Evolutionary conservation across 2,329 filamentous ascomycete genomes (phyloP), one percentile per base, ranked within the genome.

Genomic region (Microthyrium microscopicum): DNA sequence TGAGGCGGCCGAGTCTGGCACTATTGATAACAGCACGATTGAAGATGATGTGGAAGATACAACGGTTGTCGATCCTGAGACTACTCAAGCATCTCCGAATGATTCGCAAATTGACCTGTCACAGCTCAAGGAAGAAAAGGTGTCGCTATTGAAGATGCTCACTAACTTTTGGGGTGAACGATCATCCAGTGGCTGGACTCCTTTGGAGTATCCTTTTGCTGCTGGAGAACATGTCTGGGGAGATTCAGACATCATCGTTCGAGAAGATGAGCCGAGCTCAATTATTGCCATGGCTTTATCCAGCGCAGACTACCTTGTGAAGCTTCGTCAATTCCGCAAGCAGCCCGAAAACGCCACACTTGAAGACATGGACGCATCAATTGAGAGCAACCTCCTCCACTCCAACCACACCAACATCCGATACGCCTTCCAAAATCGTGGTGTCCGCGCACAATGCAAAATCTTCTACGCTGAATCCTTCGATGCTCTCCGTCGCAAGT

Each of bases 401-500:
- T 70, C 77, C 20, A 91, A 82, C 1, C 85, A 87, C 24, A 93
- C 83, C 1, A 89, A 98, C 53, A 73, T 94, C 43, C 91, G 91
- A 50, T 98, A 94, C 51, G 83, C 92, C 39, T 98, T 95, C 56
- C 77, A 77, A 19, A 85, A 94, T 51, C 84, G 87, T 0, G 75
- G 80, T n/a, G 87, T 91, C 3, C 82, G 79, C 46, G 92, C 94
- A 70, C 77, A 87, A 31, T 95, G 91, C 62, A 98, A 98, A 56
- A 89, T 98, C 29, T 95, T 98, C 55, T 98, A 91, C 47, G 89
- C 89, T 0, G 89, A 95, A 53, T 89, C 94, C 41, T 98, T 98
- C 45, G 89, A 98, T 55, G 89, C 89, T 3, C 66, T 98, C 25
- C 74, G 89, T 36, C 72, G 81, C 36, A 94, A 93, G 55, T 95